Conservation (phyloP, 768 basidiomycete species). For the Hygrocybe punicea region DNA sequence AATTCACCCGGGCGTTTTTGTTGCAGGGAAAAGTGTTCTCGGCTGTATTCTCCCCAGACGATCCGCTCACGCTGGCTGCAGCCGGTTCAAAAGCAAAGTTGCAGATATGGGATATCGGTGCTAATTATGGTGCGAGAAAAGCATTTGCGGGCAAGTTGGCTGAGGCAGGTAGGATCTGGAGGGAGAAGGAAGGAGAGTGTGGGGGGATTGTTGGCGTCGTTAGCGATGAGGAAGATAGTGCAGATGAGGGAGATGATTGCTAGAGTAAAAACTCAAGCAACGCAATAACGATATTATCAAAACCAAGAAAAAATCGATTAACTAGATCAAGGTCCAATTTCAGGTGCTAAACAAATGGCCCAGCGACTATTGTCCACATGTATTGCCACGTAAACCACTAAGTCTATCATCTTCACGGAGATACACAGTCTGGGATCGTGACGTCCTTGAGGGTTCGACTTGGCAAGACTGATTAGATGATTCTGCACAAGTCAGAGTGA, state of each 20-base stretch:
- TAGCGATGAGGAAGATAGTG: constrained; percentile 68
- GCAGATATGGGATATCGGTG: constrained; percentile 92
- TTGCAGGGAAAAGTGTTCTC: constrained; percentile 94
- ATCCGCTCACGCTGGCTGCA: constrained; percentile 88
- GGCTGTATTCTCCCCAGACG: constrained; percentile 86
- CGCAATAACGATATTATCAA: too few species aligned
- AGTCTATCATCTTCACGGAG: too few species aligned
- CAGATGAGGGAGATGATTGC: constrained; percentile 44
- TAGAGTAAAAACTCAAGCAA: not conserved
- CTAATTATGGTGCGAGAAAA: constrained; percentile 78
- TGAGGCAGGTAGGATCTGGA: constrained; percentile 64
- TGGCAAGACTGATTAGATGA: constrained; percentile 21
- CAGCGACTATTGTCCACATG: too few species aligned
- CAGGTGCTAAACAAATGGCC: not conserved
- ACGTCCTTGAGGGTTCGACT: constrained; percentile 73
- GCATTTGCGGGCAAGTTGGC: constrained; percentile 77
- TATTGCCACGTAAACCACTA: too few species aligned
- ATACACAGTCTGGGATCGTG: constrained; percentile 58
- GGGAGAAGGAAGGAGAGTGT: constrained; percentile 53
- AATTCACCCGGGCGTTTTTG: not conserved
- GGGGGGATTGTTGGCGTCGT: constrained; percentile 69
- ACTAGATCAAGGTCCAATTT: not conserved
- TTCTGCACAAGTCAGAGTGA: not conserved
- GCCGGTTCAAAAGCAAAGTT: constrained; percentile 92
- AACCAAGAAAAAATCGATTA: not conserved